Percentiles rank a stretch among this genome's conserved stretches.
phyloP scores from a whole-genome alignment of 2,329 filamentous ascomycete genomes.

The Fusarium acutatum region DNA sequence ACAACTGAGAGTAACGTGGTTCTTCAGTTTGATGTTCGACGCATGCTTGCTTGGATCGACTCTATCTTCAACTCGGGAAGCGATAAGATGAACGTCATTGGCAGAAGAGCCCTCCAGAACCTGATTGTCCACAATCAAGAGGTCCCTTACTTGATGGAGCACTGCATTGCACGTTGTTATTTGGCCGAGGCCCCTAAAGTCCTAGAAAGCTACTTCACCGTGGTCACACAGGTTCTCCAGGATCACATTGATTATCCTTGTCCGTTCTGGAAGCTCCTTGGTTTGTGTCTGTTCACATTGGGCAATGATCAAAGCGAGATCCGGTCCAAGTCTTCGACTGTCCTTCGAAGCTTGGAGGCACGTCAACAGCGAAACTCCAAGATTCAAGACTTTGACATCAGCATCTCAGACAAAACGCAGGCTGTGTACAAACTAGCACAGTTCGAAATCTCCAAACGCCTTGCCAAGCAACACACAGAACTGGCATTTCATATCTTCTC shows the following conservation, averaged over 20 bases:
- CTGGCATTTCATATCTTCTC: constrained; percentile 95
- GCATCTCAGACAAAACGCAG: constrained; percentile 97
- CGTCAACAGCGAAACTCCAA: constrained; percentile 83
- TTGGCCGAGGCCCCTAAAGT: constrained; percentile 81
- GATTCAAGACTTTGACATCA: constrained; percentile 97
- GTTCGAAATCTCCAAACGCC: constrained; percentile 91
- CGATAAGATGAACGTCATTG: constrained; percentile 91
- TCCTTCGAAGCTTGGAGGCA: constrained; percentile 84
- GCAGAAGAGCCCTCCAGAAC: constrained; percentile 86
- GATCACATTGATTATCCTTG: constrained; percentile 84
- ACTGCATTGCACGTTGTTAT: constrained; percentile 93
- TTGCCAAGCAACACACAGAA: constrained; percentile 88
- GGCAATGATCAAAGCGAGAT: constrained; percentile 92
- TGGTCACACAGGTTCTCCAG: constrained; percentile 86
- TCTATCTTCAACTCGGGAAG: constrained; percentile 92
- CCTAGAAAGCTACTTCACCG: constrained; percentile 93
- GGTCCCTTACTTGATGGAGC: constrained; percentile 83
- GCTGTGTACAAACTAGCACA: constrained; percentile 97
- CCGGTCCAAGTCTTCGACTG: constrained; percentile 83
- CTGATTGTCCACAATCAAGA: constrained; percentile 91
- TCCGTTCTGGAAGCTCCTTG: constrained; percentile 90
- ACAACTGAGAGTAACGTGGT: constrained; percentile 88
- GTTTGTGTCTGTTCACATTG: constrained; percentile 88
- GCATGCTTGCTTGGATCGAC: constrained; percentile 95
- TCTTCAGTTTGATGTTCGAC: constrained; percentile 88